Evolutionary conservation across 805 yeast species (phyloP).

Genomic region (Zygoascus bituminiphila): DNA sequence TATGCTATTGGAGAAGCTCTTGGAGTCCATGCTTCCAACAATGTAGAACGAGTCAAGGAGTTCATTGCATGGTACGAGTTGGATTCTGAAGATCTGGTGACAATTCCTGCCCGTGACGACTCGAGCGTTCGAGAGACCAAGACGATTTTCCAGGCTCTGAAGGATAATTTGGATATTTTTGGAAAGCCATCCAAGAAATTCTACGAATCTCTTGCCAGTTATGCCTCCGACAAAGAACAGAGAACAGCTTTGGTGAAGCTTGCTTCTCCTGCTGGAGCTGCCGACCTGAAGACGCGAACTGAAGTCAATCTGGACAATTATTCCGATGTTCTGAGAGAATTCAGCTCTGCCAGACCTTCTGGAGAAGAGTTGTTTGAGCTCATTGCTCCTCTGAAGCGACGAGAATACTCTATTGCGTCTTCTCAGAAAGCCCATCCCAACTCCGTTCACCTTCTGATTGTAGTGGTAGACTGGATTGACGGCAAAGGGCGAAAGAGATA

Average conservation of each 20-base stretch:
- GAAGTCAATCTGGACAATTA: conserved; percentile 78
- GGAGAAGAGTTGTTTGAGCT: conserved; percentile 60
- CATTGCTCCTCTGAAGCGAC: conserved; percentile 83
- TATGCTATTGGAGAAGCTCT: conserved; percentile 95
- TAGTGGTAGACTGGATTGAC: conserved; percentile 94
- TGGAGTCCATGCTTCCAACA: conserved; percentile 89
- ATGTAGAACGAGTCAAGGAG: conserved; percentile 50
- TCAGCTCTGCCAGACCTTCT: conserved; percentile 73
- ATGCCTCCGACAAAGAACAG: conserved; percentile 62
- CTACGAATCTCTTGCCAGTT: conserved; percentile 72
- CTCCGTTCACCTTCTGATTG: conserved; percentile 84
- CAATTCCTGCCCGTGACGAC: conserved; percentile 44
- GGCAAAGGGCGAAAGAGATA: conserved; percentile 73
- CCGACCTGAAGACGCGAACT: conserved; percentile 70
- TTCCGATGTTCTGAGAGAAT: conserved; percentile 72
- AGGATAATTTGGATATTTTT: conserved; percentile 76
- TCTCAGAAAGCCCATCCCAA: conserved; percentile 89
- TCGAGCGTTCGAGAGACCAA: conserved; percentile 65
- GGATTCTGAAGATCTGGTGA: conserved; percentile 57
- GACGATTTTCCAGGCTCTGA: conserved; percentile 72
- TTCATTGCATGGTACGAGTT: conserved; percentile 69
- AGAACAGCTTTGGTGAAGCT: conserved; percentile 52
- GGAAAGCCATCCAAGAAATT: conserved; percentile 96
- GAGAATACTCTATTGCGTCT: conserved; percentile 96
- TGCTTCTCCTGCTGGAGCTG: conserved; percentile 75